Evolutionary conservation across 192 early-diverging fungal species (phyloP), one percentile per base, ranked within the genome.

Genomic region (Coemansia sp.): DNA sequence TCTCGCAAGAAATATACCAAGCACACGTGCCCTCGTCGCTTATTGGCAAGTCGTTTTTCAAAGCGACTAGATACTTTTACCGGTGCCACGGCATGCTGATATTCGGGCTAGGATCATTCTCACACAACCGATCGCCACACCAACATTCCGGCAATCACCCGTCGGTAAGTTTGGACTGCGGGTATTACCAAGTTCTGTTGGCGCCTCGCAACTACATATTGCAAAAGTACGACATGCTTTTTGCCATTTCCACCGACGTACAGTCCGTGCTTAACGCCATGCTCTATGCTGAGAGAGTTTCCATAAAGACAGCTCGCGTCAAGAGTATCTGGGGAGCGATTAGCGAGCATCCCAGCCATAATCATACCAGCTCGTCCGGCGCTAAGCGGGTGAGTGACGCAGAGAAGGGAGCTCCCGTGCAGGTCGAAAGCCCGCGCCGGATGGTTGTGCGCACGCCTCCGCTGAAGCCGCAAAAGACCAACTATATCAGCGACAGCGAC

Each of bases 1-100:
- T 79, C 11, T 69, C 70, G 53, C 82, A 79, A 37, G 82, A 84
- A 56, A 84, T 84, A 7, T 84, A 84, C 77, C 76, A 84, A 18
- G 71, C 71, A 8, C 73, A 68, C 38, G 71, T 79, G 1, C 77
- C 82, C 0, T 24, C 34, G 2, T 74, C 73, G 14, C 74, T 79
- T 1, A 43, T 71, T 14, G 82, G 82, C 1, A 70, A 66, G 18
- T 71, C 77, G 33, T 84, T 79, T 45, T 69, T 75, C 53, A 76
- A 74, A n/a, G 82, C 64, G 0, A 62, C 70, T 3, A 56, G 73
- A 46, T 74, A 72, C 36, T 74, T 84, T 24, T 84, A 84, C 74
- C 70, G 74, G 23, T 73, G 68, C 40, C 76, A 78, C 42, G 74
- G 74, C 0, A 31, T 84, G 58, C 64, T 84, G 1, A 36, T 84